These are phyloP conservation scores for Austroboletus novae-zelandiae DNA, from an alignment of 1,284 basidiomycete species.

Conservation along the genomic window DNA sequence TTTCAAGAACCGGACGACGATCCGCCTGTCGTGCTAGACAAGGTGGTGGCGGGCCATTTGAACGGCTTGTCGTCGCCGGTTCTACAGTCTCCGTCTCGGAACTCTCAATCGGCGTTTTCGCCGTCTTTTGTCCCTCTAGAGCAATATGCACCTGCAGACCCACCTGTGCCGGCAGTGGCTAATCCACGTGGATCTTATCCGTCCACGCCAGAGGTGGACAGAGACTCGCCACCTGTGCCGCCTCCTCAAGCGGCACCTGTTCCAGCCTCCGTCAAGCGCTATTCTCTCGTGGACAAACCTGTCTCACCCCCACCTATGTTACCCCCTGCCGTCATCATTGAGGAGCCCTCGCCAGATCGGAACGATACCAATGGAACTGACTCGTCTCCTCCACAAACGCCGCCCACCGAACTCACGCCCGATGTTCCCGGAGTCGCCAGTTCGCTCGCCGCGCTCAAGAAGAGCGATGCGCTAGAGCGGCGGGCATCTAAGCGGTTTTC, in stretches of 20 bases:
- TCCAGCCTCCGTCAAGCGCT: constrained; percentile 66
- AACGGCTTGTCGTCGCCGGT: constrained; percentile 15
- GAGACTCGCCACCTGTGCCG: constrained; percentile 28
- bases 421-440: constrained; percentile 69
- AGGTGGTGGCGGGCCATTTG: background rate
- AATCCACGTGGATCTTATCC: constrained; percentile 15
- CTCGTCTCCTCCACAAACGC: constrained; percentile 40
- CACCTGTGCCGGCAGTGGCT: background rate
- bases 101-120: constrained; percentile 10
- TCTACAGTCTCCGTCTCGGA: constrained; percentile 16
- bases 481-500: constrained; percentile 96
- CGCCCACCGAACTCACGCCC: constrained; percentile 42
- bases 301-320: constrained; percentile 32
- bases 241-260: constrained; percentile 38
- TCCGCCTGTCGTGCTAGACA: constrained; percentile 16
- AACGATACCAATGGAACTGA: constrained; percentile 29
- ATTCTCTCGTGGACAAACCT: constrained; percentile 72
- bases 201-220: constrained; percentile 20
- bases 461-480: constrained; percentile 84
- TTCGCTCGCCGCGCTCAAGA: constrained; percentile 86
- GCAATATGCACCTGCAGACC: constrained; percentile 15
- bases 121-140: constrained; percentile 4
- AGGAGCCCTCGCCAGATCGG: constrained; percentile 46
- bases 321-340: constrained; percentile 50
- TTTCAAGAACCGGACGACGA: constrained; percentile 35